Conservation (phyloP, 2,329 filamentous ascomycete genomes). For the Curvularia hawaiiensis region DNA sequence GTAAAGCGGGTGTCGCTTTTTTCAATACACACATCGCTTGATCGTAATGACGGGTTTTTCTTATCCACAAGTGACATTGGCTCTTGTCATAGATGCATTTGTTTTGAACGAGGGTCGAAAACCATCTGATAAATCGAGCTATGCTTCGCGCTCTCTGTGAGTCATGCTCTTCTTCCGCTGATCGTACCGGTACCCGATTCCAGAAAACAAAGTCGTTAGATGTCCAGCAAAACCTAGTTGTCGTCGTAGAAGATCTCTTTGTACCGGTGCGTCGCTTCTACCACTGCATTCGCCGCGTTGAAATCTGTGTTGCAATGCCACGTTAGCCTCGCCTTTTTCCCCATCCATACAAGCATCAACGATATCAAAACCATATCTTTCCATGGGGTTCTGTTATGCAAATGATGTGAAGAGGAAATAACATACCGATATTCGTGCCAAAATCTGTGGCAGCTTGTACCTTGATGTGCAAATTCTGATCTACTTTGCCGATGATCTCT, state of each 20-base stretch:
- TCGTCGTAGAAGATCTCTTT: constrained; percentile 78
- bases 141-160: background rate
- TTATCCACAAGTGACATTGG: background rate
- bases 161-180: background rate
- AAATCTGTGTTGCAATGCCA: constrained; percentile 64
- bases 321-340: background rate
- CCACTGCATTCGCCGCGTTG: constrained; percentile 74
- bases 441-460: constrained; percentile 73
- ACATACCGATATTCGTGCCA: constrained; percentile 71
- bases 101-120: background rate
- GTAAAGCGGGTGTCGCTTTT: background rate
- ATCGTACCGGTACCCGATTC: background rate
- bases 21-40: background rate
- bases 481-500: constrained; percentile 82
- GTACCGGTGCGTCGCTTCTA: constrained; percentile 82
- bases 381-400: background rate
- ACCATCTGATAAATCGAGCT: background rate
- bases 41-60: background rate
- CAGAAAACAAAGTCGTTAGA: background rate
- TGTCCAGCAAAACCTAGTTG: constrained; percentile 16
- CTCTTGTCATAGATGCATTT: background rate
- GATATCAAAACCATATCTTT: background rate
- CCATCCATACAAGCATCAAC: background rate
- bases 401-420: background rate
- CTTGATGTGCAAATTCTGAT: constrained; percentile 72